A percentile compares a stretch with the other conserved stretches of the same genome.
Evolutionary conservation across 306 rosid genomes (phyloP).

Genomic region (Dalbergia cochinchinensis): DNA sequence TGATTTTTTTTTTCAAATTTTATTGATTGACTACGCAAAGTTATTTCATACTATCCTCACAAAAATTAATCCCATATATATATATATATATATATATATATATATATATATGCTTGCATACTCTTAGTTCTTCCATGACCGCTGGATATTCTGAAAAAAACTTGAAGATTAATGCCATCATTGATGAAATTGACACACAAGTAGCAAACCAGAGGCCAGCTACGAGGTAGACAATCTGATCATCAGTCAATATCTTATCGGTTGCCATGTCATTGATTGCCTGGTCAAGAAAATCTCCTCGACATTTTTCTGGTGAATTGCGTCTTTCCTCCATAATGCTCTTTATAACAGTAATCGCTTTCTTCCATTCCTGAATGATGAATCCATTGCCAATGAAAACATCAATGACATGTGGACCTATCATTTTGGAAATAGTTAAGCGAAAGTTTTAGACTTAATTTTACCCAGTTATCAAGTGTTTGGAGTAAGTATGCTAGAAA

Average conservation of each 20-base stretch:
- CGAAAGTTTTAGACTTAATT: too few relatives aligned
- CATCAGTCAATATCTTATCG: background rate
- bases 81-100: too few relatives aligned
- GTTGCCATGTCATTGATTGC: background rate
- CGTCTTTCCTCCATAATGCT: background rate
- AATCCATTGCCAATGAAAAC: background rate
- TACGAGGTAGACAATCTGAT: background rate
- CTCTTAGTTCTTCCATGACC: constrained; percentile 7
- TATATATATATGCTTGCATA: background rate
- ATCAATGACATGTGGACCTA: too few relatives aligned
- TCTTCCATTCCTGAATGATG: background rate
- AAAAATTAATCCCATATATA: too few relatives aligned
- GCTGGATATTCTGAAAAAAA: constrained; percentile 17
- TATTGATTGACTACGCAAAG: too few relatives aligned
- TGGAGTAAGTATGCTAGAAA: too few relatives aligned
- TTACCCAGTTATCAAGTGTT: too few relatives aligned
- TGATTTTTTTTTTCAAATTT: too few relatives aligned
- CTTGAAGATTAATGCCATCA: background rate
- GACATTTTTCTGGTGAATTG: background rate
- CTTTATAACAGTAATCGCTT: background rate
- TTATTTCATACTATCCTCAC: too few relatives aligned
- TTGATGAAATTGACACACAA: background rate
- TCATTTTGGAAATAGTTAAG: too few relatives aligned
- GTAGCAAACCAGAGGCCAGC: constrained; percentile 3
- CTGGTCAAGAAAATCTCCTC: background rate